phyloP scores from a whole-genome alignment of 2,329 filamentous ascomycete genomes.

The Blastomyces gilchristii region DNA sequence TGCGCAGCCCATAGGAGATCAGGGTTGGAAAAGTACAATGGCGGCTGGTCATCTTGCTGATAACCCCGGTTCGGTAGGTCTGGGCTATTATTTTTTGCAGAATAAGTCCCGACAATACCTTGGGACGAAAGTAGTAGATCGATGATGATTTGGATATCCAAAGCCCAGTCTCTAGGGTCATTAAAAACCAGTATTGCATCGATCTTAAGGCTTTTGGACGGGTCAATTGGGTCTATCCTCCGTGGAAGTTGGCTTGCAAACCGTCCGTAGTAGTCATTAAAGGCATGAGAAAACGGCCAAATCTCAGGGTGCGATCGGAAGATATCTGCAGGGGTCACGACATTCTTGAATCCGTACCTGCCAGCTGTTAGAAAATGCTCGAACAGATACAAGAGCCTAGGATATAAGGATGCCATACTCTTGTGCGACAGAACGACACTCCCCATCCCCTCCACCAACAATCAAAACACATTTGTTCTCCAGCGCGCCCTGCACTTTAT shows the following conservation, averaged over 20 bases:
- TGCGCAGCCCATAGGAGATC: conserved; percentile 82
- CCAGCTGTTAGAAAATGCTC: neutral
- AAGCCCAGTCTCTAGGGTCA: conserved; percentile 90
- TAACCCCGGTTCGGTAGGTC: conserved; percentile 64
- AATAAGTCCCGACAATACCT: conserved; percentile 76
- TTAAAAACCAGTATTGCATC: conserved; percentile 92
- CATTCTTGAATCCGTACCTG: conserved; percentile 65
- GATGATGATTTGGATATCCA: conserved; percentile 74
- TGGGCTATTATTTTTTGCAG: conserved; percentile 55
- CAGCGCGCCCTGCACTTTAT: conserved; percentile 43
- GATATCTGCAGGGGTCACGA: conserved; percentile 79
- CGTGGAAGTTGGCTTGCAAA: conserved; percentile 30
- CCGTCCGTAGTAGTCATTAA: conserved; percentile 51
- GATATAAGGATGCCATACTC: conserved; percentile 31
- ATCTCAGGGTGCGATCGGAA: conserved; percentile 61
- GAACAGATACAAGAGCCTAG: neutral
- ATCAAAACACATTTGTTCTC: conserved; percentile 61
- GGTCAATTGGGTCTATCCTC: conserved; percentile 32
- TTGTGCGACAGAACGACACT: conserved; percentile 64
- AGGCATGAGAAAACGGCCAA: conserved; percentile 70
- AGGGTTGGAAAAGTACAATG: conserved; percentile 77
- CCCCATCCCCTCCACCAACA: conserved; percentile 57
- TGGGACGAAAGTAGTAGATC: conserved; percentile 69
- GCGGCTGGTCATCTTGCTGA: conserved; percentile 70
- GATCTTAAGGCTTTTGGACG: conserved; percentile 55